Evolutionary conservation across 177 flowering plant genomes (phyloP), one percentile per base, ranked within the genome.

Genomic region (Vitis hybrid): DNA sequence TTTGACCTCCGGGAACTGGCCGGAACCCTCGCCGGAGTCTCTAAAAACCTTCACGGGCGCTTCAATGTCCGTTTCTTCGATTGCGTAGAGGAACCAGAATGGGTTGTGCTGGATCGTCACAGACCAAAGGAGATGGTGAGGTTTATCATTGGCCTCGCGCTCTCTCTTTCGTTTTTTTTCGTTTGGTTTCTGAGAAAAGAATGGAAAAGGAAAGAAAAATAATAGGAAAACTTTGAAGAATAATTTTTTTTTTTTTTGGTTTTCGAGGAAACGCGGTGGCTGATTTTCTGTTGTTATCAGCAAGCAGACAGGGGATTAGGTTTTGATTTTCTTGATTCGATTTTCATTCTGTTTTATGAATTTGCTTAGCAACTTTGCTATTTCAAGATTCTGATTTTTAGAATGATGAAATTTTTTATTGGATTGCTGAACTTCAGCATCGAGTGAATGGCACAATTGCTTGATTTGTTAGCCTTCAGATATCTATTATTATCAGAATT

Each of bases 51-150:
- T 6, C 56, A 12, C 56, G 7, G 18, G 17, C 0, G 5, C 6
- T 17, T 14, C 56, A 54, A 17, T 39, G 45, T 39, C 45, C 45
- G 8, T 39, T 39, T 6, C 45, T 39, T 0, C 45, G 45, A 39
- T 39, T 39, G 45, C 45, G 7, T 39, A 39, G 45, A 26, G 30
- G 4, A 39, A 39, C 45, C 19, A 62, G 32, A 17, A 83, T 83
- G 86, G 84, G 86, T 14, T 83, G 85, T 65, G 79, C 72, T 71
- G 85, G 82, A 80, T 85, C 88, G 52, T 83, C 88, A 45, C 81
- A 76, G 71, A 45, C 77, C 62, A 83, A 76, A 75, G 84, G 70
- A 17, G 82, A 81, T 17, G 80, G 85, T 85, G 56, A 74, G 78
- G 19, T 48, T 66, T 30, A 39, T 52, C 7, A 13, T 12, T 65